Evolutionary conservation across 2,329 filamentous ascomycete genomes (phyloP), one percentile per base, ranked within the genome.

Genomic region (Phaeosphaeriaceae sp.): DNA sequence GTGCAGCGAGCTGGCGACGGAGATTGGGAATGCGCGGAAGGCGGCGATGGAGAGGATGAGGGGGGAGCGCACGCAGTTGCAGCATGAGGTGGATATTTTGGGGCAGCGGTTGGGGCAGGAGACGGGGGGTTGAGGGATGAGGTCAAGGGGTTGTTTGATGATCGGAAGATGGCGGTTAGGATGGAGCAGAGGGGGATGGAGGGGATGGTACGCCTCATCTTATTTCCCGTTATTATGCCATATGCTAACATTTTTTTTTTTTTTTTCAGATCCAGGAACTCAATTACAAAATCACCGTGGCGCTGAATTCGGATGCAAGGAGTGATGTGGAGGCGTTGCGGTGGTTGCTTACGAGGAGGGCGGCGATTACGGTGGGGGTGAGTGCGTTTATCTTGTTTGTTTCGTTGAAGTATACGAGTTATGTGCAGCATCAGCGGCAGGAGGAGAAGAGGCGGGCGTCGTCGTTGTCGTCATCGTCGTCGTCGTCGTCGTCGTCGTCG

Each of bases 1-100:
- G 2, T 97, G 93, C 71, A 92, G 89, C 3, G 94, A 99, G 76
- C 82, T 99, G 28, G 85, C 87, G 62, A 92, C 91, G 18, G 94
- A 97, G 70, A 86, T 97, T 15, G 87, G 85, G 57, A 91, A 92
- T 54, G 87, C 87, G 46, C 82, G 91, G 18, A 87, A 88, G 58
- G 81, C 85, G 0, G 87, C 90, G 58, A 87, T 92, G 56, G 92
- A 97, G 73, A 83, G 87, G 51, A 88, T 91, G 76, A 84, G 92
- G 29, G 87, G 90, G 57, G 89, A 96, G 69, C 82, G 94, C 33
- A 90, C 88, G 3, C 86, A 92, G 40, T 75, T 99, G 58, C 92
- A 97, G 76, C 92, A 97, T 71, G 94, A 97, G 72, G 87, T 92
- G n/a, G 94, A 99, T 71, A 96, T 96, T 15, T 73, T 97, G 46